These are phyloP conservation scores for Capsicum chinense DNA, from an alignment of 257 asterid genomes.

Conservation along the genomic window DNA sequence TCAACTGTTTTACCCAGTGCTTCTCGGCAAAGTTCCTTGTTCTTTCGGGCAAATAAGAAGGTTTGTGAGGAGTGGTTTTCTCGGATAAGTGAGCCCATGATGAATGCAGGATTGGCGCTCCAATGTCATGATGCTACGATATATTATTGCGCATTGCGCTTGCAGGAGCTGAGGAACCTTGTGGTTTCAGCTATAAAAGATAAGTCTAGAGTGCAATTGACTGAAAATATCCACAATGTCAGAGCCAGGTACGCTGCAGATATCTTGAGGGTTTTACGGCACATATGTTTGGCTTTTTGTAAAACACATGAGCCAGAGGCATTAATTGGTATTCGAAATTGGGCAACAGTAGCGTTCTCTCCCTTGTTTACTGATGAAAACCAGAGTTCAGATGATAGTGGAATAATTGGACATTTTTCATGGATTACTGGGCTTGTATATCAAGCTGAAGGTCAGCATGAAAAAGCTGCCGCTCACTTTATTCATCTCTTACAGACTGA, in stretches of 20 bases:
- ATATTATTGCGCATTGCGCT: slow-evolving; percentile 75
- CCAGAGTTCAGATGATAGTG: slow-evolving; percentile 50
- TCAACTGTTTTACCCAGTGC: slow-evolving; percentile 78
- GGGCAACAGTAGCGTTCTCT: slow-evolving; percentile 75
- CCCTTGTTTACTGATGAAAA: slow-evolving; percentile 72
- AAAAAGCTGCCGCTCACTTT: slow-evolving; percentile 95
- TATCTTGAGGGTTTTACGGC: slow-evolving; percentile 60
- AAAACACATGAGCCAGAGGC: slow-evolving; percentile 80
- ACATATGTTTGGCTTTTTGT: slow-evolving; percentile 78
- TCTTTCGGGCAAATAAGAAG: slow-evolving; percentile 94
- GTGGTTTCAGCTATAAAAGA: slow-evolving; percentile 66
- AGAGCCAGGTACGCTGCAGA: slow-evolving; percentile 75
- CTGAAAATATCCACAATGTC: slow-evolving; percentile 64
- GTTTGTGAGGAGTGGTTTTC: slow-evolving; percentile 99
- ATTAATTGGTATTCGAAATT: slow-evolving; percentile 80
- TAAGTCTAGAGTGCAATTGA: slow-evolving; percentile 65
- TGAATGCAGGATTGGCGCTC: slow-evolving; percentile 95
- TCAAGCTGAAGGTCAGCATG: slow-evolving; percentile 93
- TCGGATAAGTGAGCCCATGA: slow-evolving; percentile 97
- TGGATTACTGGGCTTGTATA: slow-evolving; percentile 93
- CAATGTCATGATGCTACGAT: slow-evolving; percentile 88
- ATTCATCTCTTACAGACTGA: slow-evolving; percentile 81
- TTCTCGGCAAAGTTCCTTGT: slow-evolving; percentile 79
- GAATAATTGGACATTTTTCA: slow-evolving; percentile 62
- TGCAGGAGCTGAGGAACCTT: slow-evolving; percentile 69